Evolutionary conservation across 129 eudicot genomes (phyloP).

Genomic region (Artemisia tridentata): DNA sequence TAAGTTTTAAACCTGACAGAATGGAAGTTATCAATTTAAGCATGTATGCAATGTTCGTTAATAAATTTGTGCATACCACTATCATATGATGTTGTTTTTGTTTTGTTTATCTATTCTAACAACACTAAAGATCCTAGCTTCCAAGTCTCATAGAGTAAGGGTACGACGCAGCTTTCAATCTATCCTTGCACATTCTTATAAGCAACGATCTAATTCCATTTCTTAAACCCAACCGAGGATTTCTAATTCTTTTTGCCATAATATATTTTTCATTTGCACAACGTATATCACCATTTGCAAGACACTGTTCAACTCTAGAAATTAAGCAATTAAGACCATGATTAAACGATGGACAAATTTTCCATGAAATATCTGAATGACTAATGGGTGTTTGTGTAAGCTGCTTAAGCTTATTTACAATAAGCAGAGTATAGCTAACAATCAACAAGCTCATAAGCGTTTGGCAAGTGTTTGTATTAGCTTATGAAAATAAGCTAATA

Average conservation of each 20-base stretch:
- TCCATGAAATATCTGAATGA: no score
- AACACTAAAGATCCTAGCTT: neutral
- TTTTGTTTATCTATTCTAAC: slow-evolving; percentile 1
- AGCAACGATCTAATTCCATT: slow-evolving; percentile 4
- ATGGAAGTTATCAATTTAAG: no score
- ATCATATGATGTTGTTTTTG: neutral
- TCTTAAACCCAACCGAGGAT: neutral
- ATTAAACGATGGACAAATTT: no score
- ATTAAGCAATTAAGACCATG: neutral
- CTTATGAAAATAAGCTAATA: no score
- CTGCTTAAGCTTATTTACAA: no score
- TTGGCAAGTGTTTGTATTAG: no score
- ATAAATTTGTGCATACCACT: neutral
- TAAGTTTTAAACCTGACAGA: no score
- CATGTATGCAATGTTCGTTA: neutral
- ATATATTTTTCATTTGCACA: neutral
- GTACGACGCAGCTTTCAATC: neutral
- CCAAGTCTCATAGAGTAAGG: neutral
- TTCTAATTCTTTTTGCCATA: neutral
- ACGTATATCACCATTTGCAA: neutral
- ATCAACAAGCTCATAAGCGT: no score
- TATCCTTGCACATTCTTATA: neutral
- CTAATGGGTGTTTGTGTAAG: no score
- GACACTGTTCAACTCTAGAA: neutral
- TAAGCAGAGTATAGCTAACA: no score